phyloP scores from a whole-genome alignment of 1,284 basidiomycete genomes.

The Rhizoctonia solani region DNA sequence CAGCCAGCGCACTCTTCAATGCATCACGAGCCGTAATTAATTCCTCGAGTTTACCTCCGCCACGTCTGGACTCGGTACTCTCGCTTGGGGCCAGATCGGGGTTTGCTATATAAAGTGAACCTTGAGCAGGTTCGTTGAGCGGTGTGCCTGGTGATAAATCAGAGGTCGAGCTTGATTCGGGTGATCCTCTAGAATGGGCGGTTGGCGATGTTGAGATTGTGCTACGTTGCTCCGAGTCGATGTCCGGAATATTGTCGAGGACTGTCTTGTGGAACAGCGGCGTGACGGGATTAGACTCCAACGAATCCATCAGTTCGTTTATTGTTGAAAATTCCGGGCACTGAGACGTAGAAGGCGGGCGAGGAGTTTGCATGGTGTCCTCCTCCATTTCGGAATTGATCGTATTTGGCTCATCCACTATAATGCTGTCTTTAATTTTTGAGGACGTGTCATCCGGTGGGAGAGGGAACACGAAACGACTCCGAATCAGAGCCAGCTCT shows the following conservation, averaged over 20 bases:
- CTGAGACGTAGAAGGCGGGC: conserved; percentile 1
- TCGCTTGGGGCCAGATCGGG: not conserved
- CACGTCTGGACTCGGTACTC: not conserved
- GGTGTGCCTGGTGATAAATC: not conserved
- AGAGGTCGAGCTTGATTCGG: not conserved
- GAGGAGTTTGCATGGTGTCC: conserved; percentile 26
- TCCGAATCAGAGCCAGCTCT: conserved; percentile 2
- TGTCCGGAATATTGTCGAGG: not conserved
- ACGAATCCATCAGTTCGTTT: conserved; percentile 3
- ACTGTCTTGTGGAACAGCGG: conserved; percentile 3
- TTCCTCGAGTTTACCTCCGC: not conserved
- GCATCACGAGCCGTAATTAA: conserved; percentile 15
- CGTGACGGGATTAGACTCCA: conserved; percentile 2
- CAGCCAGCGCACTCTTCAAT: conserved; percentile 11
- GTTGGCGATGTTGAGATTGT: not conserved
- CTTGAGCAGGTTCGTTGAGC: not conserved
- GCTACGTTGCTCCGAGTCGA: not conserved
- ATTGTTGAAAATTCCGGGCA: not conserved
- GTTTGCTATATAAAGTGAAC: not conserved
- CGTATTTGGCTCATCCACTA: not conserved
- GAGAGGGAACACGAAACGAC: conserved; percentile 5
- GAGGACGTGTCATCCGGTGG: not conserved
- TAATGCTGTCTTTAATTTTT: not conserved
- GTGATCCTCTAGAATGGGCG: not conserved
- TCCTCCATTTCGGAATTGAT: not conserved